These are phyloP conservation scores for Leishmania martiniquensis DNA, from an alignment of 208 protist genomes.

Conservation along the genomic window DNA sequence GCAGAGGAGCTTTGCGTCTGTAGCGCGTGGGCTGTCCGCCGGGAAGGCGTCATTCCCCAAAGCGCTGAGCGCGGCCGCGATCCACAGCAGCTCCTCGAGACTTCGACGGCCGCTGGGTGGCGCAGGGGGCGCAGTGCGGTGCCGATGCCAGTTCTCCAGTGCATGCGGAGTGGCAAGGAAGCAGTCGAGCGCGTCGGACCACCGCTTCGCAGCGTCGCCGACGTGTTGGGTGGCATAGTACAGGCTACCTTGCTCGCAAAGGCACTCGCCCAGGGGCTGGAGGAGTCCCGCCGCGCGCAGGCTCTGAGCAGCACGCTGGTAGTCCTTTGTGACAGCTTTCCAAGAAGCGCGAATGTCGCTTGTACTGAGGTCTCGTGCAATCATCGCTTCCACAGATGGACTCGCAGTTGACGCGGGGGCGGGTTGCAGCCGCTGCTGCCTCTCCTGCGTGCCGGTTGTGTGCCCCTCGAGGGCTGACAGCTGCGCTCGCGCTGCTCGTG, in stretches of 20 bases:
- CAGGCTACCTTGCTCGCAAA: conserved; percentile 71
- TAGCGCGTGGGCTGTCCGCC: conserved; percentile 50
- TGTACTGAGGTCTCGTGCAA: neutral
- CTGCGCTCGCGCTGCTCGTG: conserved; percentile 43
- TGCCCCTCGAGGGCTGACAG: conserved; percentile 6
- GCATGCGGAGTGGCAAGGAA: conserved; percentile 60
- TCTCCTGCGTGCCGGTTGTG: neutral
- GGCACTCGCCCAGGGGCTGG: conserved; percentile 63
- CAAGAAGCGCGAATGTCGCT: conserved; percentile 8
- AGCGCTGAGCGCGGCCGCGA: conserved; percentile 44
- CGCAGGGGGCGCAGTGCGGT: conserved; percentile 16
- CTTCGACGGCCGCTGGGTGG: conserved; percentile 8
- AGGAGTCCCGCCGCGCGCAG: conserved; percentile 62
- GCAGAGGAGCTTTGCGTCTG: conserved; percentile 58
- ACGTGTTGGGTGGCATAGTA: conserved; percentile 42
- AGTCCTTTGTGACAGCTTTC: conserved; percentile 45
- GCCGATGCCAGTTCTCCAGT: conserved; percentile 52
- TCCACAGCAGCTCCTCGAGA: conserved; percentile 26
- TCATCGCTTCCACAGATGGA: neutral
- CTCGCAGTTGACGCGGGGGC: neutral
- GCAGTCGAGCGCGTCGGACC: conserved; percentile 73
- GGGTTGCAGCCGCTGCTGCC: neutral
- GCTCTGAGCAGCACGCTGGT: conserved; percentile 43
- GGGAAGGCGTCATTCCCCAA: conserved; percentile 72
- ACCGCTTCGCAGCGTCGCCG: conserved; percentile 59